Evolutionary conservation across 2,329 filamentous ascomycete species (phyloP).

Genomic region (Pseudovirgaria hyperparasitica): DNA sequence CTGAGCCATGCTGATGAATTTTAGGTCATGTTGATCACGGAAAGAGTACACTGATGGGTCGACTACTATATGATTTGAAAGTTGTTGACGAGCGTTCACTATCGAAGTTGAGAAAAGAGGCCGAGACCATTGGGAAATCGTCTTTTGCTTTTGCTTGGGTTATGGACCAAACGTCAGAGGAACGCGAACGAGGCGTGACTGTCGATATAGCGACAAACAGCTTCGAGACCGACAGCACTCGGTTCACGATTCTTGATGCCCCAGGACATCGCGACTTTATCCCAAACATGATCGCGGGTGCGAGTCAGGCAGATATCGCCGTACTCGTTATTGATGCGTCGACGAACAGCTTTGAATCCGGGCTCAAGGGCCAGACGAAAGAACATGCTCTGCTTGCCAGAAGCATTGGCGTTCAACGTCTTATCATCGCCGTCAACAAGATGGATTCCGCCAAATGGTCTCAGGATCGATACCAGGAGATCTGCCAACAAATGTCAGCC

Average conservation of each 20-base stretch:
- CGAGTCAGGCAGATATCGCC: constrained; percentile 90
- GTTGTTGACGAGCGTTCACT: constrained; percentile 80
- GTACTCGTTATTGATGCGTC: constrained; percentile 88
- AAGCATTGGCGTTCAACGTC: constrained; percentile 76
- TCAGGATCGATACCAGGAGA: constrained; percentile 70
- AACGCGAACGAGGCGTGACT: constrained; percentile 79
- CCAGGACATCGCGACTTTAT: constrained; percentile 94
- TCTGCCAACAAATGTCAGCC: constrained; percentile 66
- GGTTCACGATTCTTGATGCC: constrained; percentile 89
- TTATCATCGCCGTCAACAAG: constrained; percentile 92
- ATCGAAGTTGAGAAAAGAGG: constrained; percentile 78
- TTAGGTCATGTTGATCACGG: constrained; percentile 91
- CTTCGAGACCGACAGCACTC: constrained; percentile 77
- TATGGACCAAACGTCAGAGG: constrained; percentile 81
- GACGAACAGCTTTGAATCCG: constrained; percentile 84
- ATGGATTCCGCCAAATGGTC: constrained; percentile 82
- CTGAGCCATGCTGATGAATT: neutral
- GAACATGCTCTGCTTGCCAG: constrained; percentile 84
- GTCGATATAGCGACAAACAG: constrained; percentile 94
- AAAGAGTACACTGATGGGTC: constrained; percentile 95
- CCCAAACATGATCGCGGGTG: constrained; percentile 97
- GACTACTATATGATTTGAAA: constrained; percentile 78
- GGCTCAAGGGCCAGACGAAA: constrained; percentile 82
- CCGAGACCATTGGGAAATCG: constrained; percentile 81
- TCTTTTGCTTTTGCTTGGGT: constrained; percentile 98